Percentiles rank a stretch among this genome's conserved stretches.
Conservation (phyloP, 2,329 filamentous ascomycete genomes). For the Lasiodiplodia sp. region DNA sequence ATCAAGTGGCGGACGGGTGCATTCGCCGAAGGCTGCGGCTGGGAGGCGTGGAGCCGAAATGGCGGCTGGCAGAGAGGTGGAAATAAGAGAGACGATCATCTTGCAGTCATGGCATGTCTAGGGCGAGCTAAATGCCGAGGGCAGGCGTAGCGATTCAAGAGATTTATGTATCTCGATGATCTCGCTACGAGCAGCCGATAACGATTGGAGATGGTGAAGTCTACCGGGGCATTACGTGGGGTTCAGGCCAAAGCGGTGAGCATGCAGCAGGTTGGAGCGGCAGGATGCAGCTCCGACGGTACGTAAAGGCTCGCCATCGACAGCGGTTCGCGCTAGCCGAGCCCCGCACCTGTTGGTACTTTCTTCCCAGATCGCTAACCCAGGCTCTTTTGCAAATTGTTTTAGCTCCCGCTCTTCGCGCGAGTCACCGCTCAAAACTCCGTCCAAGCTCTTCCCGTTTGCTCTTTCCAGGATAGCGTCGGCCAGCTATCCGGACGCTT, state of each 20-base stretch:
- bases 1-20: not conserved
- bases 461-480: not conserved
- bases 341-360: not conserved
- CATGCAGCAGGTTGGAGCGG: not conserved
- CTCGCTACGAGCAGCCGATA: not conserved
- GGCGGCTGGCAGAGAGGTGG: no score
- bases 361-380: not conserved
- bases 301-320: not conserved
- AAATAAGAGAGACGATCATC: no score
- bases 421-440: slow-evolving; percentile 5
- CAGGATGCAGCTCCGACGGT: not conserved
- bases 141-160: not conserved
- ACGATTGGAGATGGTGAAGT: no score
- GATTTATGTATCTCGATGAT: not conserved
- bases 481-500: not conserved
- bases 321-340: not conserved
- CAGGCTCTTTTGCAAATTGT: not conserved
- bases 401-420: slow-evolving; percentile 15
- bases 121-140: no score
- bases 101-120: not conserved
- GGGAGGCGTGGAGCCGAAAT: not conserved
- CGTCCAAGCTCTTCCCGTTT: not conserved
- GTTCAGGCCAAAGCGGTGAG: not conserved
- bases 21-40: not conserved
- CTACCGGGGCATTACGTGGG: not conserved